Evolutionary conservation across 2,329 filamentous ascomycete species (phyloP).

Genomic region (Pseudogymnoascus sp.): DNA sequence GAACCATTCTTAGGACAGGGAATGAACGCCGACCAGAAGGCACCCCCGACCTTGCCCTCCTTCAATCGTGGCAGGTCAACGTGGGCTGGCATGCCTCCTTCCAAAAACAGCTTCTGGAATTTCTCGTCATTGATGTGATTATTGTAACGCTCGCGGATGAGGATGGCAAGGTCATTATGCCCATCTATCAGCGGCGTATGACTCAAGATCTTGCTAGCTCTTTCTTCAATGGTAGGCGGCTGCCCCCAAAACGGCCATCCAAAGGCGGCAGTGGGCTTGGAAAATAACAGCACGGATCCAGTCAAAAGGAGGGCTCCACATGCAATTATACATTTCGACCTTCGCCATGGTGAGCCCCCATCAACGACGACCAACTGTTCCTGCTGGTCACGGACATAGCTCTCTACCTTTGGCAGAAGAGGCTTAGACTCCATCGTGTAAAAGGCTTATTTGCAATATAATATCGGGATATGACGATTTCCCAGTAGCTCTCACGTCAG

Average conservation of each 20-base stretch:
- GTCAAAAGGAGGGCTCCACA: slow-evolving; percentile 16
- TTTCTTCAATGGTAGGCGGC: slow-evolving; percentile 22
- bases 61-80: slow-evolving; percentile 72
- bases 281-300: slow-evolving; percentile 14
- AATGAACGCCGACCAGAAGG: slow-evolving; percentile 89
- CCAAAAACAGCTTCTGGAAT: slow-evolving; percentile 67
- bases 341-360: slow-evolving; percentile 4
- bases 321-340: slow-evolving; percentile 4
- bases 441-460: not conserved
- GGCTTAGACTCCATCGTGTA: not conserved
- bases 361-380: slow-evolving; percentile 8
- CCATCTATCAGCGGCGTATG: slow-evolving; percentile 61
- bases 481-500: not conserved
- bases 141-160: slow-evolving; percentile 56
- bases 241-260: slow-evolving; percentile 10
- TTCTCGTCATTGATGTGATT: slow-evolving; percentile 71
- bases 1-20: slow-evolving; percentile 64
- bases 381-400: not conserved
- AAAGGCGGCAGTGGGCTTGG: not conserved
- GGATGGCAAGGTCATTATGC: slow-evolving; percentile 78
- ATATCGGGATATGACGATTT: not conserved
- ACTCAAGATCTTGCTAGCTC: slow-evolving; percentile 37
- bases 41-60: slow-evolving; percentile 65
- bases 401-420: not conserved
- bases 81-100: slow-evolving; percentile 60